phyloP scores from a whole-genome alignment of 768 basidiomycete species.

The Trametes cubensis region DNA sequence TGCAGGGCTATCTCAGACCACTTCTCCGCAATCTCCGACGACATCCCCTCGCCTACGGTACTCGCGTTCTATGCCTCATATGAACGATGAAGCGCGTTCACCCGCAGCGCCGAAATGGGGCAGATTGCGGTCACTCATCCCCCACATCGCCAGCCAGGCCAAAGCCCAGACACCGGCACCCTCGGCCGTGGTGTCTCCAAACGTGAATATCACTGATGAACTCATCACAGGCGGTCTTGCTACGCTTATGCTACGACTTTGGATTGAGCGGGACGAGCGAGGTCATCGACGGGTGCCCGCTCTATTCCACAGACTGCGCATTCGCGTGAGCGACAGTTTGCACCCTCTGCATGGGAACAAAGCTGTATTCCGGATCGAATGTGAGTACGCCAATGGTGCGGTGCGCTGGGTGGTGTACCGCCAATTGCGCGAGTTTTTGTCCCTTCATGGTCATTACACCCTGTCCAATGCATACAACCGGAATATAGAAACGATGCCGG shows the following conservation, averaged over 20 bases:
- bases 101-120: constrained; percentile 53
- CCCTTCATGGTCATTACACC: constrained; percentile 86
- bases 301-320: constrained; percentile 77
- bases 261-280: constrained; percentile 88
- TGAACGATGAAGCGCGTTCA: constrained; percentile 16
- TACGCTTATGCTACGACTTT: constrained; percentile 74
- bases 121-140: constrained; percentile 66
- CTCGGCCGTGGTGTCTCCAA: constrained; percentile 51
- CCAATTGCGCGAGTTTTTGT: constrained; percentile 88
- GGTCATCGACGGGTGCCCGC: constrained; percentile 79
- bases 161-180: constrained; percentile 41
- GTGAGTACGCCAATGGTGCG: constrained; percentile 93
- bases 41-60: constrained; percentile 21
- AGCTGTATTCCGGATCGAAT: constrained; percentile 89
- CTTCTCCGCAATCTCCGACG: constrained; percentile 10
- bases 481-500: constrained; percentile 77
- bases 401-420: constrained; percentile 95
- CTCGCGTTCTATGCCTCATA: constrained; percentile 36
- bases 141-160: constrained; percentile 48
- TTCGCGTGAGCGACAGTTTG: constrained; percentile 84
- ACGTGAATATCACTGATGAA: constrained; percentile 81
- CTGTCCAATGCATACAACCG: constrained; percentile 80
- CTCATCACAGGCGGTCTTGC: constrained; percentile 81
- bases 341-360: constrained; percentile 77
- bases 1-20: not conserved